Conservation (phyloP, 805 yeast genomes). For the Yamadazyma nakazawae region DNA sequence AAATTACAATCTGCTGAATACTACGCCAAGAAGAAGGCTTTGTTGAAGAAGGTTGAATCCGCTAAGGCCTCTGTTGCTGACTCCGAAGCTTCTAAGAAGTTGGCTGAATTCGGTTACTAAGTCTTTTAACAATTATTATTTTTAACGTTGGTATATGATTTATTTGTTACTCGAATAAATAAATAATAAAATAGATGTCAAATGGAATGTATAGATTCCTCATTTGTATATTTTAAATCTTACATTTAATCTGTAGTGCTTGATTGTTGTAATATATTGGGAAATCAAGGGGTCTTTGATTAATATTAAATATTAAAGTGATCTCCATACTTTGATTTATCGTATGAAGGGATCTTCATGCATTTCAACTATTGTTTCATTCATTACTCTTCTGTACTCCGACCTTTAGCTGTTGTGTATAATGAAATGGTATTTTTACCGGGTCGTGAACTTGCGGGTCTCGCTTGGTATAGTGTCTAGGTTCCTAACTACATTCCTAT, state of each 20-base stretch:
- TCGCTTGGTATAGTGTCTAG: too few relatives aligned
- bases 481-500: too few relatives aligned
- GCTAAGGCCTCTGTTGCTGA: constrained; percentile 87
- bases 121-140: constrained; percentile 1
- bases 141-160: constrained; percentile 10
- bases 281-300: not conserved
- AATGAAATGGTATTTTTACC: too few relatives aligned
- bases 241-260: constrained; percentile 11
- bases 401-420: too few relatives aligned
- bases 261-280: not conserved
- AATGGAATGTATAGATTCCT: constrained; percentile 10
- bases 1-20: constrained; percentile 98
- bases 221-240: constrained; percentile 16
- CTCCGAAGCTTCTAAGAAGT: constrained; percentile 86
- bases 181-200: constrained; percentile 9
- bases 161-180: constrained; percentile 9
- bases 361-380: too few relatives aligned
- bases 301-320: too few relatives aligned
- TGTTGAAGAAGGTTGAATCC: constrained; percentile 84
- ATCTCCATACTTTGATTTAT: too few relatives aligned
- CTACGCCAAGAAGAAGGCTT: constrained; percentile 98
- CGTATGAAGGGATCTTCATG: too few relatives aligned
- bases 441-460: too few relatives aligned
- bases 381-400: too few relatives aligned
- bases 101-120: constrained; percentile 98